Evolutionary conservation across 2,329 filamentous ascomycete species (phyloP).

Genomic region (Penicillium corylophilum): DNA sequence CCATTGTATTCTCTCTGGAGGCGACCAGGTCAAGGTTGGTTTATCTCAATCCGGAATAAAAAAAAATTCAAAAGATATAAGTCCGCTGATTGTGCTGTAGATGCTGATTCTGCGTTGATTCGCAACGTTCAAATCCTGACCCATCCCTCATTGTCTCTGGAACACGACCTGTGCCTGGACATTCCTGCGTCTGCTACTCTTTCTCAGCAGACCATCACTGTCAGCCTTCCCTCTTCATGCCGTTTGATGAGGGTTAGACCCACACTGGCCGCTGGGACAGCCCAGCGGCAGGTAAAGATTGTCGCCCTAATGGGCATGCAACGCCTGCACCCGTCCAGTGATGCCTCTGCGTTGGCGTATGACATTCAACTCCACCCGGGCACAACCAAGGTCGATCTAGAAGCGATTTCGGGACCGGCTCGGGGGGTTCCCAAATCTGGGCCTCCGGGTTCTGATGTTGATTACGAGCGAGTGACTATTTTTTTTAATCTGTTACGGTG

Average conservation of each 20-base stretch:
- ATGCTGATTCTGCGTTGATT: conserved; percentile 63
- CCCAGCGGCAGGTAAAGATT: conserved; percentile 71
- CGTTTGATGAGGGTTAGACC: conserved; percentile 71
- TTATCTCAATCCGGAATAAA: neutral
- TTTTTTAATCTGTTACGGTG: conserved; percentile 66
- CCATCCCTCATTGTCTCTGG: conserved; percentile 64
- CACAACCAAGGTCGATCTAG: conserved; percentile 75
- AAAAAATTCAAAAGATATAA: neutral
- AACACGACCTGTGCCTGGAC: conserved; percentile 62
- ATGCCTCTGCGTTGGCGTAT: conserved; percentile 65
- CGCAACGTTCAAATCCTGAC: conserved; percentile 65
- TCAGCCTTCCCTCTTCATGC: conserved; percentile 67
- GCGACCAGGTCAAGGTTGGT: conserved; percentile 50
- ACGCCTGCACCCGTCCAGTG: conserved; percentile 52
- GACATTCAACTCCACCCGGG: conserved; percentile 71
- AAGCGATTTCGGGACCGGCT: conserved; percentile 70
- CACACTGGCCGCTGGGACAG: conserved; percentile 61
- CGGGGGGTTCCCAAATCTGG: conserved; percentile 56
- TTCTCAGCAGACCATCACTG: conserved; percentile 69
- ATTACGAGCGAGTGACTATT: conserved; percentile 69
- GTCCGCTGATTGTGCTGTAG: conserved; percentile 33
- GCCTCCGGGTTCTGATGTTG: conserved; percentile 64
- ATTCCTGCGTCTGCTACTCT: conserved; percentile 65
- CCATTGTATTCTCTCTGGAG: conserved; percentile 44
- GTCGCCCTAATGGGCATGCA: conserved; percentile 71